phyloP scores from a whole-genome alignment of 1,284 basidiomycete genomes.

The Mycosarcoma mackinlayi region DNA sequence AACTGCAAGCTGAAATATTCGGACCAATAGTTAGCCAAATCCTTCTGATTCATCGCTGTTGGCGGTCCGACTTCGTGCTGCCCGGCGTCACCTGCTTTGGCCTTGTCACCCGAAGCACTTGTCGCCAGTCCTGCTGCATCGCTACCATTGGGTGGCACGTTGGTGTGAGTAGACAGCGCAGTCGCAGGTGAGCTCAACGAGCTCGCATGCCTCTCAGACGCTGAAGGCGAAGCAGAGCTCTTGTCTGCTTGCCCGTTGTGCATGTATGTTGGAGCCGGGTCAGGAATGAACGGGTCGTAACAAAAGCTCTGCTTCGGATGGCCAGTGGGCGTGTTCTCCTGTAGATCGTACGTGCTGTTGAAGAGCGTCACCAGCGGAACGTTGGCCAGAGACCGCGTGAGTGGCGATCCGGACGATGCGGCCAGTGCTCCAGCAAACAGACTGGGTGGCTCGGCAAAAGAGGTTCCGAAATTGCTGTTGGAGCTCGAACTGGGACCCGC shows the following conservation, averaged over 20 bases:
- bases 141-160: too few species aligned
- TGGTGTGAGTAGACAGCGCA: not conserved
- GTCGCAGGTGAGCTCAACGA: not conserved
- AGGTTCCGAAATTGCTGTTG: not conserved
- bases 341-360: slow-evolving; percentile 38
- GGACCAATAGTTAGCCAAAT: slow-evolving; percentile 44
- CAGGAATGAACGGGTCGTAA: slow-evolving; percentile 43
- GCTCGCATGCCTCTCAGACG: slow-evolving; percentile 1
- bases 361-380: slow-evolving; percentile 38
- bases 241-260: not conserved
- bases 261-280: slow-evolving; percentile 2
- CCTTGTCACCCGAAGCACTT: not conserved
- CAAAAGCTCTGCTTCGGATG: slow-evolving; percentile 14
- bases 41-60: slow-evolving; percentile 35
- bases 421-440: slow-evolving; percentile 4
- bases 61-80: slow-evolving; percentile 2
- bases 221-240: slow-evolving; percentile 2
- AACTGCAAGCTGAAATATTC: slow-evolving; percentile 44
- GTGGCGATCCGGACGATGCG: slow-evolving; percentile 2
- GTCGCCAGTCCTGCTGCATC: not conserved
- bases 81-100: not conserved
- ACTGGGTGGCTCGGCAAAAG: slow-evolving; percentile 3
- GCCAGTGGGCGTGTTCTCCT: not conserved
- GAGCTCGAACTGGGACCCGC: not conserved
- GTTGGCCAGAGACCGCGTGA: slow-evolving; percentile 10